Evolutionary conservation across 371 early-diverging fungal genomes (phyloP).

Genomic region (Amoeboaphelidium protococcarum): DNA sequence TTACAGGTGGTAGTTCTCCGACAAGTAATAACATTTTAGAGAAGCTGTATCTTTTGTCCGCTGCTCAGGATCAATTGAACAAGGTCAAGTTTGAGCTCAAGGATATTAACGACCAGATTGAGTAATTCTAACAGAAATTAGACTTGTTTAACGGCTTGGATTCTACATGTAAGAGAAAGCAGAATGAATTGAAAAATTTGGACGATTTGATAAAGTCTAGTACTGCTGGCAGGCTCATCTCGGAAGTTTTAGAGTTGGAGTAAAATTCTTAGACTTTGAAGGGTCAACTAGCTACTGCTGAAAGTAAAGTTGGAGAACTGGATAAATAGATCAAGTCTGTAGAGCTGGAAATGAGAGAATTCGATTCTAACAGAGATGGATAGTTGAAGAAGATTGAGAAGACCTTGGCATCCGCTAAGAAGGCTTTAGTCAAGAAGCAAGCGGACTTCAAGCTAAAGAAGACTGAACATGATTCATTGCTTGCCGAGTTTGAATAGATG

Average conservation of each 20-base stretch:
- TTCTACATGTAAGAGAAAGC: no score
- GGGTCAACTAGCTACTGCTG: conserved; percentile 2
- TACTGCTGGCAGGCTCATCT: conserved; percentile 1
- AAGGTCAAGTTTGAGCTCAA: not conserved
- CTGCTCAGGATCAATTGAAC: conserved; percentile 3
- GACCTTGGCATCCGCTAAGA: conserved; percentile 1
- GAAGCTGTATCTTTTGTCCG: no score
- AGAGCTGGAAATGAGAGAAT: conserved; percentile 68
- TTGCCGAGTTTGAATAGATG: conserved; percentile 3
- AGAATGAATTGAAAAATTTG: no score
- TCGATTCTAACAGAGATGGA: conserved; percentile 43
- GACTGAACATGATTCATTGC: conserved; percentile 9
- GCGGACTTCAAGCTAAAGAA: conserved; percentile 6
- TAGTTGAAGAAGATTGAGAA: conserved; percentile 51
- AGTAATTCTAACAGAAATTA: not conserved
- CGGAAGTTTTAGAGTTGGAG: conserved; percentile 3
- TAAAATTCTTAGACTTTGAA: conserved; percentile 3
- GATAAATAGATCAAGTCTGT: conserved; percentile 19
- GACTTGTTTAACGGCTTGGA: no score
- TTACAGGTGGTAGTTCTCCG: conserved; percentile 71
- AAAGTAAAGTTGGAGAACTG: conserved; percentile 1
- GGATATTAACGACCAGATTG: not conserved
- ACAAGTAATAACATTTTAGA: conserved; percentile 2
- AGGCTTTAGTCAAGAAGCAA: conserved; percentile 1
- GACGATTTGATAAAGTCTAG: conserved; percentile 8